Evolutionary conservation across 2,329 filamentous ascomycete species (phyloP), one percentile per base, ranked within the genome.

Genomic region (Dryadomyces quercivorus): DNA sequence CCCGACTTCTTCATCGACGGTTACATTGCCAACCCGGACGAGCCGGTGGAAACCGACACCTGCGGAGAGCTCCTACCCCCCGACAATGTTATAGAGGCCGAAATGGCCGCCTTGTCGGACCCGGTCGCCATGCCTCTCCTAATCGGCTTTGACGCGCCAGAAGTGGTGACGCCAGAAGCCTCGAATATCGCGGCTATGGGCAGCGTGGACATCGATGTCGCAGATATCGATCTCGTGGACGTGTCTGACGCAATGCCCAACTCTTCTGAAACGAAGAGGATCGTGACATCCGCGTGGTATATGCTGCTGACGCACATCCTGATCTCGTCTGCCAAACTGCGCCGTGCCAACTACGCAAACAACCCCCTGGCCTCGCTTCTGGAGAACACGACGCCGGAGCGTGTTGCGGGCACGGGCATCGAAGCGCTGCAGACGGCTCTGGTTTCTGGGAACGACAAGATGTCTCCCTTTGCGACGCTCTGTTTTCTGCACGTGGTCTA

Each of bases 401-500:
- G 64, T 0, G 66, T 80, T 42, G 70, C 70, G 6, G 59, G 63
- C 2, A 66, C 58, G 7, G 77, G 75, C 9, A 65, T 80, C 2
- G 59, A 67, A 18, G 64, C 68, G 6, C 64, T 80, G 20, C 67
- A 63, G 8, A 55, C 16, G 12, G 63, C 62, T 12, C 64, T 75
- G 5, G 58, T 78, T 0, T 63, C 68, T 21, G 72, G 71, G 2
- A 60, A 61, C n/a, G 63, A 64, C 7, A 63, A 67, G 0, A 61
- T 64, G 3, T 69, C 71, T 1, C 67, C 76, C 4, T 59, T 74
- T 31, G 68, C 75, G 31, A 68, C 71, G 2, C 60, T 80, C 1
- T 79, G 75, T 61, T 74, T 80, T 57, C 62, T 78, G 36, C 76
- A 80, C 54, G 58, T 80, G 20, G 66, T 74, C 22, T 78, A 77